Evolutionary conservation across 805 yeast genomes (phyloP).

Genomic region (Suhomyces faveliae): DNA sequence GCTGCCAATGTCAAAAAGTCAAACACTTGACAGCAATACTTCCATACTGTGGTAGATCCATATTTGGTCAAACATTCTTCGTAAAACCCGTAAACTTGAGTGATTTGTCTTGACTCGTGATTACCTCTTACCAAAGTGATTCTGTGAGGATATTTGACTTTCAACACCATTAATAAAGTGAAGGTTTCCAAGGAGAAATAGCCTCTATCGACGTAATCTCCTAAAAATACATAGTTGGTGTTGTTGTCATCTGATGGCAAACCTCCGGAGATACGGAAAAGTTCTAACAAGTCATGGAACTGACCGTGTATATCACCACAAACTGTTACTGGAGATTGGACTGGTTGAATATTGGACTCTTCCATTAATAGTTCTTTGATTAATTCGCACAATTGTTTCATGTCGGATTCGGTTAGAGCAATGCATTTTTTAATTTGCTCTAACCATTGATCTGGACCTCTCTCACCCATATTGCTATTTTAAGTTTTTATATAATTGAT

Average conservation of each 20-base stretch:
- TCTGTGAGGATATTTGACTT: slow-evolving; percentile 81
- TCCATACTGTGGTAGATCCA: slow-evolving; percentile 95
- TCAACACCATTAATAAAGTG: slow-evolving; percentile 88
- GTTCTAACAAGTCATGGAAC: slow-evolving; percentile 88
- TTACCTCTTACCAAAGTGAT: slow-evolving; percentile 95
- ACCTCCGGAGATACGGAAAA: slow-evolving; percentile 90
- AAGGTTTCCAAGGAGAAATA: slow-evolving; percentile 92
- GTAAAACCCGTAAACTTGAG: slow-evolving; percentile 98
- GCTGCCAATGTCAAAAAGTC: slow-evolving; percentile 94
- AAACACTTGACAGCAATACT: slow-evolving; percentile 93
- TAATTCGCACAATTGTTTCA: slow-evolving; percentile 94
- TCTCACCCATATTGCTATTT: slow-evolving; percentile 47
- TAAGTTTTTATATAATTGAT: background rate
- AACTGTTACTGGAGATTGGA: slow-evolving; percentile 88
- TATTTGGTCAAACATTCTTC: slow-evolving; percentile 93
- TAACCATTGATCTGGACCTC: slow-evolving; percentile 96
- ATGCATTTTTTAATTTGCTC: slow-evolving; percentile 90
- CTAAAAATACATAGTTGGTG: slow-evolving; percentile 73
- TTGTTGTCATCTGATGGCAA: slow-evolving; percentile 74
- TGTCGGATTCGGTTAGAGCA: slow-evolving; percentile 84
- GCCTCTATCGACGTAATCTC: slow-evolving; percentile 98
- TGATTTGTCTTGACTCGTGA: slow-evolving; percentile 94
- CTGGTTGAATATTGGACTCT: slow-evolving; percentile 93
- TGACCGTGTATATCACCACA: slow-evolving; percentile 99
- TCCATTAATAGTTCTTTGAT: slow-evolving; percentile 95